Percentiles rank a stretch among this genome's conserved stretches.
Evolutionary conservation across 1,284 basidiomycete species (phyloP).

Genomic region (Heliocybe sulcata): DNA sequence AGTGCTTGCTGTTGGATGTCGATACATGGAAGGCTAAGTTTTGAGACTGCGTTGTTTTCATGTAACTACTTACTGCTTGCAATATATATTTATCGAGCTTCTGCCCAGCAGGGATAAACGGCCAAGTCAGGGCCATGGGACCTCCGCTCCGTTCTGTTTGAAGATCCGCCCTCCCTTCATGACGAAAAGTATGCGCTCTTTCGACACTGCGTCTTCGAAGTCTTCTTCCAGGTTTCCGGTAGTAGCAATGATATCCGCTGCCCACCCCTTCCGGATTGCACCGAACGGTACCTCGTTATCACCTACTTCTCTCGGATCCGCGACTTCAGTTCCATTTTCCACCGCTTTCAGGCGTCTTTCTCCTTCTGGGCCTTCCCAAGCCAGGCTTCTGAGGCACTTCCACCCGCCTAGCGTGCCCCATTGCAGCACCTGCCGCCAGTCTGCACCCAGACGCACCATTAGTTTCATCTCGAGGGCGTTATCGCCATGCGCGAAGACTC

Average conservation of each 20-base stretch:
- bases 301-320: conserved; percentile 23
- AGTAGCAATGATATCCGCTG: conserved; percentile 52
- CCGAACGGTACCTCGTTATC: conserved; percentile 58
- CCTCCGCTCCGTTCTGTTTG: conserved; percentile 30
- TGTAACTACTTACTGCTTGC: neutral
- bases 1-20: too few relatives aligned
- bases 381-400: conserved; percentile 42
- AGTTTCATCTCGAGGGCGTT: conserved; percentile 57
- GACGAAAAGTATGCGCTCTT: conserved; percentile 40
- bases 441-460: conserved; percentile 50
- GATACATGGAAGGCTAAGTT: too few relatives aligned
- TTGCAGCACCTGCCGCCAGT: conserved; percentile 43
- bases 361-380: conserved; percentile 40
- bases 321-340: conserved; percentile 12
- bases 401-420: conserved; percentile 58
- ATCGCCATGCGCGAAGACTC: conserved; percentile 52
- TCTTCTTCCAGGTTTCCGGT: conserved; percentile 39
- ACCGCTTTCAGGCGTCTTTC: conserved; percentile 24
- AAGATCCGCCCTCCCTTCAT: conserved; percentile 52
- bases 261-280: conserved; percentile 40
- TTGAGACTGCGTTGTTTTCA: too few relatives aligned
- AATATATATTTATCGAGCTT: too few relatives aligned
- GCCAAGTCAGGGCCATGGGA: conserved; percentile 6
- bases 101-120: too few relatives aligned
- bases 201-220: conserved; percentile 39